phyloP scores from a whole-genome alignment of 345 rosid genomes.

The Hevea brasiliensis region DNA sequence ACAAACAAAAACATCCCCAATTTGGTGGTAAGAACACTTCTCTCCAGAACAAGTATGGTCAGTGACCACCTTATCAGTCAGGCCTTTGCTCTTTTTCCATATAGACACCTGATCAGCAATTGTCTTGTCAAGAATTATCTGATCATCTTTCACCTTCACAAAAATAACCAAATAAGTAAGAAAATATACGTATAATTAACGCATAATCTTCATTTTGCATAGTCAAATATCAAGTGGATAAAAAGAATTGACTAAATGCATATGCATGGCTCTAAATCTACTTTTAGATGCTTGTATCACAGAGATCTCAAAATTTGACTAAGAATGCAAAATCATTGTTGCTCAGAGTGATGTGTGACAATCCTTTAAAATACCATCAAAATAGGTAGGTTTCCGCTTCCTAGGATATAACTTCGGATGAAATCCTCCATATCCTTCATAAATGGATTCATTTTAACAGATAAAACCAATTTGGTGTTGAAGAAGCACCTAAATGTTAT shows the following conservation, averaged over 20 bases:
- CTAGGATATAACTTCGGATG: no score
- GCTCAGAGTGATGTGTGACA: background rate
- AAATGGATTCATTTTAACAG: no score
- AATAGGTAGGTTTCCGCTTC: no score
- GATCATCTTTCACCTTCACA: conserved; percentile 75
- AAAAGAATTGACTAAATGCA: background rate
- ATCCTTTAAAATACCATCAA: background rate
- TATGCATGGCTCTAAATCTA: background rate
- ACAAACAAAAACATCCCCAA: conserved; percentile 86
- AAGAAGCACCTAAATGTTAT: no score
- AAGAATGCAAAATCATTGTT: background rate
- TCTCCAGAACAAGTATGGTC: conserved; percentile 81
- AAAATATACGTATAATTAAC: background rate
- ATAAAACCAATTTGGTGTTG: no score
- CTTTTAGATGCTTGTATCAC: background rate
- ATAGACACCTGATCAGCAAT: conserved; percentile 71
- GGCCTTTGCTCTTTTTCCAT: conserved; percentile 78
- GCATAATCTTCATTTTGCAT: background rate
- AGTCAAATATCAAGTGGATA: background rate
- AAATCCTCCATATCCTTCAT: no score
- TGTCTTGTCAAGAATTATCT: conserved; percentile 80
- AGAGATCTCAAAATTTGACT: background rate
- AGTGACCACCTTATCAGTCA: conserved; percentile 50
- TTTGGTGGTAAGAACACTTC: conserved; percentile 75
- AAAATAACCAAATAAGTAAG: conserved; percentile 10